phyloP scores from a whole-genome alignment of 331 rosid species.

The Pyrus hybrid region DNA sequence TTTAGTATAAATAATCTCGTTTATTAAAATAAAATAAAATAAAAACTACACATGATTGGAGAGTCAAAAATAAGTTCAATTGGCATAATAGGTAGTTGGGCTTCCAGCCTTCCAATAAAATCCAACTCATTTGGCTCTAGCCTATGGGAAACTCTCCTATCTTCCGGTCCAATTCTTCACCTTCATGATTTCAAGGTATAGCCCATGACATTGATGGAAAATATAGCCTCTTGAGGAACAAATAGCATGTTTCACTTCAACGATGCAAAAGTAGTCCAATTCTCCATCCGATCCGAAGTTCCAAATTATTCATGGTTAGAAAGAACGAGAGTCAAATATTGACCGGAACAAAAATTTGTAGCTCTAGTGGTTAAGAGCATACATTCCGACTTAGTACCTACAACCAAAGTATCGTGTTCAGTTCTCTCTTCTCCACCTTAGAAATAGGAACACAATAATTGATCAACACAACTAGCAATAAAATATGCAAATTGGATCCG shows the following conservation, averaged over 20 bases:
- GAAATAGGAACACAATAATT: neutral
- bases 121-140: neutral
- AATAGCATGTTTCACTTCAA: neutral
- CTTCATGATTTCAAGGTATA: neutral
- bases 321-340: neutral
- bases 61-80: no score
- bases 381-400: neutral
- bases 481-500: neutral
- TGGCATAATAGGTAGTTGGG: neutral
- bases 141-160: neutral
- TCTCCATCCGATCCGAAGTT: neutral
- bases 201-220: neutral
- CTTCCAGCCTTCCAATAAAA: neutral
- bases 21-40: no score
- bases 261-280: neutral
- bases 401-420: no score
- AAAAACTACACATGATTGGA: no score
- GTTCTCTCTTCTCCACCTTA: neutral
- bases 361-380: neutral
- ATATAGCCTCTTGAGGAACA: neutral
- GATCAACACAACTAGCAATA: neutral
- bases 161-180: neutral
- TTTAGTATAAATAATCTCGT: no score
- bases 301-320: neutral
- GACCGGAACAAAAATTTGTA: neutral